phyloP scores from a whole-genome alignment of 2,329 filamentous ascomycete genomes.

The Hysterium pulicare region DNA sequence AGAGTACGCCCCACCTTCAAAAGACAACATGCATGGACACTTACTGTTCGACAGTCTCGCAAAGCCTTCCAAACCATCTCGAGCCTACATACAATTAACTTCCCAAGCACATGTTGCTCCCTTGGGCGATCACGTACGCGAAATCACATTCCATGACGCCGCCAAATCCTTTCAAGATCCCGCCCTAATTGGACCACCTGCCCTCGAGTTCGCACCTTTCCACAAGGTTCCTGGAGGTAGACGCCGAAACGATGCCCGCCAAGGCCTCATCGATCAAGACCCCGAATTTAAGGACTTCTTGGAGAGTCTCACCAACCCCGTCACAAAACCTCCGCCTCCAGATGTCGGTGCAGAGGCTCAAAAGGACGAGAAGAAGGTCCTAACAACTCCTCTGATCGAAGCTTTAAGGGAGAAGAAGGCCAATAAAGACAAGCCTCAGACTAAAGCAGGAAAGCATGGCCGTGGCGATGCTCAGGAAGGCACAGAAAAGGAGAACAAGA shows the following conservation, averaged over 20 bases:
- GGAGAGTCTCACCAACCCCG: conserved; percentile 75
- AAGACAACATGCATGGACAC: neutral
- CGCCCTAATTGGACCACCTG: conserved; percentile 72
- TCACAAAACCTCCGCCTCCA: conserved; percentile 53
- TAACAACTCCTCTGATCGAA: conserved; percentile 84
- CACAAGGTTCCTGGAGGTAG: conserved; percentile 76
- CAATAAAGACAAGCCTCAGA: conserved; percentile 58
- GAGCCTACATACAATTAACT: conserved; percentile 80
- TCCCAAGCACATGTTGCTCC: conserved; percentile 64
- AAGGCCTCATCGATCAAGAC: conserved; percentile 95
- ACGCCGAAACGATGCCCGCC: conserved; percentile 73
- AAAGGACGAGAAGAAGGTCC: conserved; percentile 61
- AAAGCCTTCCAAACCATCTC: conserved; percentile 76
- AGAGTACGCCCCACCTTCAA: conserved; percentile 58
- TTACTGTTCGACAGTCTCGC: conserved; percentile 57
- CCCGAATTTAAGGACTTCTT: conserved; percentile 93
- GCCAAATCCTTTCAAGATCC: conserved; percentile 70
- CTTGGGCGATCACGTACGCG: conserved; percentile 68
- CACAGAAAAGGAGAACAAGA: conserved; percentile 36
- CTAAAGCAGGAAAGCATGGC: conserved; percentile 54
- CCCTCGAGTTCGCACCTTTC: conserved; percentile 78
- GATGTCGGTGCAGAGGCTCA: conserved; percentile 48
- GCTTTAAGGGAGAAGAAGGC: conserved; percentile 90
- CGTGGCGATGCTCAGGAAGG: conserved; percentile 62
- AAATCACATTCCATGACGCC: conserved; percentile 73